Evolutionary conservation across 2,329 filamentous ascomycete species (phyloP).

Genomic region (Dactylellina haptotyla): DNA sequence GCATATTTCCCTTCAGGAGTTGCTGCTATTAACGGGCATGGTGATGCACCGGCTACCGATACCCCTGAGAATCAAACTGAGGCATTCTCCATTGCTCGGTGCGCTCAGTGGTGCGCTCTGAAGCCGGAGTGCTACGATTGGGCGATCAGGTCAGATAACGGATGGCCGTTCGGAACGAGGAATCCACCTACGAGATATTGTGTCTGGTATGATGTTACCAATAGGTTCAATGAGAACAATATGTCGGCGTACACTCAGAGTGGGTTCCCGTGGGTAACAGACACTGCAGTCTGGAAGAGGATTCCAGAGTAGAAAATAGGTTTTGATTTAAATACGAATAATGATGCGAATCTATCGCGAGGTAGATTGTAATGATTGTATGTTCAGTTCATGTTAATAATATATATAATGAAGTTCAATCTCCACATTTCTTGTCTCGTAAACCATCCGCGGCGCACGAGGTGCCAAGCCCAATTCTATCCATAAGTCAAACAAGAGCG

Average conservation of each 20-base stretch:
- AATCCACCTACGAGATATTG: conserved; percentile 30
- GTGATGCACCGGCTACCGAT: conserved; percentile 21
- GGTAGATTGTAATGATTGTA: no score
- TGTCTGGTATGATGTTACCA: conserved; percentile 14
- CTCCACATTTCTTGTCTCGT: no score
- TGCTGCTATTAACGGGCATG: conserved; percentile 9
- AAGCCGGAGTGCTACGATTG: conserved; percentile 30
- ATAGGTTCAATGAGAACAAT: conserved; percentile 10
- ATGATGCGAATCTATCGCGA: no score
- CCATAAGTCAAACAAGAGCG: no score
- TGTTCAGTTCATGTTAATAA: no score
- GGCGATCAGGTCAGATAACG: conserved; percentile 28
- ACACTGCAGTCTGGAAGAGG: conserved; percentile 28
- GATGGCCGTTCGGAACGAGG: conserved; percentile 14
- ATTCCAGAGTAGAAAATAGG: background rate
- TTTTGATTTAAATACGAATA: no score
- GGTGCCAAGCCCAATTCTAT: no score
- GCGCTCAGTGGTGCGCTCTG: conserved; percentile 20
- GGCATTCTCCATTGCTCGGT: conserved; percentile 21
- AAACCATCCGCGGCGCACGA: no score
- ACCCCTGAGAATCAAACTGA: conserved; percentile 12
- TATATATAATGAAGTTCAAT: no score
- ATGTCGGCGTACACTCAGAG: background rate
- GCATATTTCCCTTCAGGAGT: conserved; percentile 24
- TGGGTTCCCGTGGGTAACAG: conserved; percentile 29